A percentile compares a stretch with the other conserved stretches of the same genome.
Conservation (phyloP, 1,139 yeast genomes). For the Taphrina populina region DNA sequence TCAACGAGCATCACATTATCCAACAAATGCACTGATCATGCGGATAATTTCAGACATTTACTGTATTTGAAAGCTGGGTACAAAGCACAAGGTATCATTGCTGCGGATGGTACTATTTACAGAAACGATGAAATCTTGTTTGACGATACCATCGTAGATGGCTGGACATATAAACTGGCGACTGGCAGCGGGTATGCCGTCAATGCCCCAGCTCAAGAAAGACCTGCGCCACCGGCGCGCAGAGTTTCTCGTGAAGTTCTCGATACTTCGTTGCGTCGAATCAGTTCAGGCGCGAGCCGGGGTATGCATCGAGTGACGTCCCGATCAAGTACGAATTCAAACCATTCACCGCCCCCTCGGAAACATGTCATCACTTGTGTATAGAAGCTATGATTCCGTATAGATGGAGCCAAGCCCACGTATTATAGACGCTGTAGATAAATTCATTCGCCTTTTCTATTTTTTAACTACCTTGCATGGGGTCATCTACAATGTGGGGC, state of each 20-base stretch:
- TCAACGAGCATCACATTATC: conserved; percentile 6
- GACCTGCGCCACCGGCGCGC: conserved; percentile 1
- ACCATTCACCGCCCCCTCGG: too few species aligned
- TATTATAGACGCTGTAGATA: too few species aligned
- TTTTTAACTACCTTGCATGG: too few species aligned
- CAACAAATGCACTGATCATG: conserved; percentile 17
- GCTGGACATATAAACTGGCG: conserved; percentile 7
- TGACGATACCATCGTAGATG: conserved; percentile 5
- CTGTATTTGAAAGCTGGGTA: conserved; percentile 17
- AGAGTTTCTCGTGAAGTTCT: conserved; percentile 10
- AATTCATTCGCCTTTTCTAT: too few species aligned
- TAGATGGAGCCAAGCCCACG: too few species aligned
- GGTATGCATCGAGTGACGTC: conserved; percentile 24
- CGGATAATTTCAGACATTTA: conserved; percentile 24
- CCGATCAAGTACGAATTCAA: conserved; percentile 4
- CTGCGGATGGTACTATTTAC: conserved; percentile 24
- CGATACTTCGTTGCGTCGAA: conserved; percentile 12
- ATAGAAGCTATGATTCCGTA: too few species aligned
- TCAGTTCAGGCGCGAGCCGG: conserved; percentile 14
- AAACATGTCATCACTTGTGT: too few species aligned
- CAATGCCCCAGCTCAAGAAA: conserved; percentile 6
- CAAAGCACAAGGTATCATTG: conserved; percentile 30
- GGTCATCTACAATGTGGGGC: too few species aligned
- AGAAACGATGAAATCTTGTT: conserved; percentile 18
- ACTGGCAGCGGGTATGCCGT: conserved; percentile 12